Percentiles rank a stretch among this genome's conserved stretches.
These are phyloP conservation scores for Elsinoe perseae DNA, from an alignment of 2,329 filamentous ascomycete species.

Conservation along the genomic window DNA sequence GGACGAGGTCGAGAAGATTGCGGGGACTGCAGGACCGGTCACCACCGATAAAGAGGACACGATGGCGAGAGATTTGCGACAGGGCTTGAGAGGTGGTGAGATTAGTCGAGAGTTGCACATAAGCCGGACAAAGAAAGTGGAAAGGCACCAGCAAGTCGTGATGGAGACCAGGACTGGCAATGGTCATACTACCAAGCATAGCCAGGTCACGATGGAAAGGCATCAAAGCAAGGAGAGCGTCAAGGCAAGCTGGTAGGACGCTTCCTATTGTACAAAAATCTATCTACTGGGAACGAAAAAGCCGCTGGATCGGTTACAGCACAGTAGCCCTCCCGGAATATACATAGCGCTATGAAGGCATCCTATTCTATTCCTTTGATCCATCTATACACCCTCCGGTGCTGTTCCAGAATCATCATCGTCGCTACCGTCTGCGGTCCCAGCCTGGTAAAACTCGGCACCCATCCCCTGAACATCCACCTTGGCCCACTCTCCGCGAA, in stretches of 20 bases:
- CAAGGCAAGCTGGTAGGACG: too few relatives aligned
- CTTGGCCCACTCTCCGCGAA: constrained; percentile 61
- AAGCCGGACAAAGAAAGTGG: background rate
- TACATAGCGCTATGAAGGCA: too few relatives aligned
- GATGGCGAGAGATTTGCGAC: background rate
- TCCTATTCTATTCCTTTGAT: constrained; percentile 13
- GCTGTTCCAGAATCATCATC: constrained; percentile 78
- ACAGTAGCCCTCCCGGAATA: too few relatives aligned
- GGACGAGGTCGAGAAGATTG: background rate
- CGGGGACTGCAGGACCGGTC: background rate
- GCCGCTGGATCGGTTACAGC: background rate
- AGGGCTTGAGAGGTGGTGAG: background rate
- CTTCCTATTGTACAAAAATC: background rate
- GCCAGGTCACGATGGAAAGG: background rate
- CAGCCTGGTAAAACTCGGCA: constrained; percentile 63
- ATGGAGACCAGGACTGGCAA: background rate
- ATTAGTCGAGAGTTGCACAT: background rate
- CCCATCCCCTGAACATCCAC: constrained; percentile 89
- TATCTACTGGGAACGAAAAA: background rate
- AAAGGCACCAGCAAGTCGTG: background rate
- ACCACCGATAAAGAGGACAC: background rate
- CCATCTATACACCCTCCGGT: constrained; percentile 66
- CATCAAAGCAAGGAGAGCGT: background rate
- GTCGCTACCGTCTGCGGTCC: constrained; percentile 77
- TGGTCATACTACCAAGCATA: background rate